Base-by-base conservation (phyloP, 768 basidiomycete genomes). In the Chalciporus pseudorubinellus region DNA sequence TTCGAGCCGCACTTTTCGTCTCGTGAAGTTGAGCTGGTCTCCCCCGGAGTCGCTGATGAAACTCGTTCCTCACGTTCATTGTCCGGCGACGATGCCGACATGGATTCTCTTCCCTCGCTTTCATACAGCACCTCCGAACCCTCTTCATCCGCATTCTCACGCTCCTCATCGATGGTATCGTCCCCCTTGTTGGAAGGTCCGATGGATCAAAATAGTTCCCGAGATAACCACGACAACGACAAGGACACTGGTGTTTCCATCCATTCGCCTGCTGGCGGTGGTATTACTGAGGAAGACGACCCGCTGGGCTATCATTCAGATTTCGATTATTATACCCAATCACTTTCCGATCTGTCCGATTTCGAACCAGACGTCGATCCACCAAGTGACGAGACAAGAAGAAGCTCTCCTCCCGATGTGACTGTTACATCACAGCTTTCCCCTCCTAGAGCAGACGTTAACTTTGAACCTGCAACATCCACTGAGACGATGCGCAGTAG, bases 381-480 rank as follows among this genome's bases (percentile, higher is more conserved):
- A 14, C 8, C 55, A 14, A 19, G 26, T 41, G 41, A 50, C 20
- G 36, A 51, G n/a, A 13, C 44, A 41, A 47, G 8, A 14, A 29
- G 12, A 34, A 43, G 44, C 31, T 44, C 65, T n/a, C 57, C 44
- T 39, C 46, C 53, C 9, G 46, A 55, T 31, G 34, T 47, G 21
- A 40, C 47, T 22, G 29, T 42, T 52, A 64, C 64, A 14, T 57
- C 67, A 6, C 39, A 54, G 48, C 43, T 31, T 11, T 65, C 68
- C 39, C 29, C 66, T 45, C 55, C 59, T 57, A 44, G 56, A 48
- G 53, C 61, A 7, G 58, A 46, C 20, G 60, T 69, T 19, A 62
- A 60, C 21, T 67, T 73, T 40, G 64, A 76, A 52, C 72, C 77
- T n/a, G 71, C 74, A n/a, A 74, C 76, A 13, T 77, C 79, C 26